phyloP scores from a whole-genome alignment of 2,329 filamentous ascomycete genomes.

The Passalora sequoiae region DNA sequence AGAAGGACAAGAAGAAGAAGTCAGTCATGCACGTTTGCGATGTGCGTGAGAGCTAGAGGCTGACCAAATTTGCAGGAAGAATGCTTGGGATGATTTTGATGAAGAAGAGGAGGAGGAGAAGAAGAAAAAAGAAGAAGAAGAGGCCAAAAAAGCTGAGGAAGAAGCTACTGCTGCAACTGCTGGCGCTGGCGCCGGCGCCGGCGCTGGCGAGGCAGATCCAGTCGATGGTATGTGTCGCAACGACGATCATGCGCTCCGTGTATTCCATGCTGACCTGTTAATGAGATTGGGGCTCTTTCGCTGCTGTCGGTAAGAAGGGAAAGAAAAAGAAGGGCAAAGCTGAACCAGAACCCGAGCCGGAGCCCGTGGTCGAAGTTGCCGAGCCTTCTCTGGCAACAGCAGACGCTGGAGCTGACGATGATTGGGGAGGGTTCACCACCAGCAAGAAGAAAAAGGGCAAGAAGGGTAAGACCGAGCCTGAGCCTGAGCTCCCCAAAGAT shows the following conservation, averaged over 20 bases:
- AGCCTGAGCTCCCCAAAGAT: slow-evolving; percentile 29
- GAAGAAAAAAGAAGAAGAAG: slow-evolving; percentile 37
- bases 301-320: slow-evolving; percentile 34
- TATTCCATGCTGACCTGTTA: no score
- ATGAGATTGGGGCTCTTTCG: slow-evolving; percentile 37
- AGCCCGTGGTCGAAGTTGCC: slow-evolving; percentile 15
- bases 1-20: slow-evolving; percentile 41
- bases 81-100: slow-evolving; percentile 29
- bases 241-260: no score
- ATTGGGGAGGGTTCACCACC: slow-evolving; percentile 28
- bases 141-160: slow-evolving; percentile 33
- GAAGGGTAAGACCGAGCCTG: slow-evolving; percentile 30
- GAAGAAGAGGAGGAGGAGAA: slow-evolving; percentile 36
- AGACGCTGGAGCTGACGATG: slow-evolving; percentile 11
- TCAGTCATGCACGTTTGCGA: slow-evolving; percentile 17
- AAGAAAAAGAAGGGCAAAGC: slow-evolving; percentile 27
- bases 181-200: slow-evolving; percentile 28
- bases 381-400: slow-evolving; percentile 9
- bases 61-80: slow-evolving; percentile 23
- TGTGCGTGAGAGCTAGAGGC: background rate
- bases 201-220: slow-evolving; percentile 26
- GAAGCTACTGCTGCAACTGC: slow-evolving; percentile 30
- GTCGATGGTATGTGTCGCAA: slow-evolving; percentile 20
- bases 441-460: slow-evolving; percentile 38
- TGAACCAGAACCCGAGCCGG: slow-evolving; percentile 18